Evolutionary conservation across 2,329 filamentous ascomycete genomes (phyloP).

Genomic region (Cladosporium sp.): DNA sequence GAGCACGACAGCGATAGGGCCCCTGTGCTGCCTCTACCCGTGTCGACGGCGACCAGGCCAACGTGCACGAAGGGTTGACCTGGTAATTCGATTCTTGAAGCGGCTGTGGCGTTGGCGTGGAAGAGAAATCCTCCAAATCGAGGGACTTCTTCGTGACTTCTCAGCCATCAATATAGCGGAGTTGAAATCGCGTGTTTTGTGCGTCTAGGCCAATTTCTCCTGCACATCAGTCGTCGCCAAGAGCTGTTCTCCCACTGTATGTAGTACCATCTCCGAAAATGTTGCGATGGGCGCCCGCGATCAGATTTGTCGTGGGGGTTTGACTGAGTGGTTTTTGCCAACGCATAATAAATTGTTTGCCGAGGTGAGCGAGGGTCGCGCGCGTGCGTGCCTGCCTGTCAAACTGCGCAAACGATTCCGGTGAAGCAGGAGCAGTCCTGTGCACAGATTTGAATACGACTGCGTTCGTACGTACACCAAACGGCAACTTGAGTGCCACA

Average conservation of each 20-base stretch:
- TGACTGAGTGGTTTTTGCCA: background rate
- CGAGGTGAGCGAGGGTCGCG: background rate
- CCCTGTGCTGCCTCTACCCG: slow-evolving; percentile 1
- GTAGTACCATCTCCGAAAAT: background rate
- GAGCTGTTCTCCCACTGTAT: background rate
- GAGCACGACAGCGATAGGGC: background rate
- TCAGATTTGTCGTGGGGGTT: background rate
- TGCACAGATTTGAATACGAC: background rate
- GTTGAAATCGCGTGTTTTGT: background rate
- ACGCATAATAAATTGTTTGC: background rate
- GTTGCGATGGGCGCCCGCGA: background rate
- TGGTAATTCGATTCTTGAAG: background rate
- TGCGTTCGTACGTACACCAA: background rate
- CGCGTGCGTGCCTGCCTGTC: too few species aligned
- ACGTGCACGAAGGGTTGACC: background rate
- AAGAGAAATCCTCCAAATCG: background rate
- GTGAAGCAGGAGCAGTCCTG: background rate
- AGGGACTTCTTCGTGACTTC: background rate
- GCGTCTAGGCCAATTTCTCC: background rate
- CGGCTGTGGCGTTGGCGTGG: background rate
- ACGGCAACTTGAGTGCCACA: too few species aligned
- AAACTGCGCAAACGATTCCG: background rate
- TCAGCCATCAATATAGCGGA: background rate
- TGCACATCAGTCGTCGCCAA: background rate
- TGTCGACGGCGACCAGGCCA: background rate